These are phyloP conservation scores for Tubosaeta sp. DNA, from an alignment of 768 basidiomycete genomes.

Conservation along the genomic window DNA sequence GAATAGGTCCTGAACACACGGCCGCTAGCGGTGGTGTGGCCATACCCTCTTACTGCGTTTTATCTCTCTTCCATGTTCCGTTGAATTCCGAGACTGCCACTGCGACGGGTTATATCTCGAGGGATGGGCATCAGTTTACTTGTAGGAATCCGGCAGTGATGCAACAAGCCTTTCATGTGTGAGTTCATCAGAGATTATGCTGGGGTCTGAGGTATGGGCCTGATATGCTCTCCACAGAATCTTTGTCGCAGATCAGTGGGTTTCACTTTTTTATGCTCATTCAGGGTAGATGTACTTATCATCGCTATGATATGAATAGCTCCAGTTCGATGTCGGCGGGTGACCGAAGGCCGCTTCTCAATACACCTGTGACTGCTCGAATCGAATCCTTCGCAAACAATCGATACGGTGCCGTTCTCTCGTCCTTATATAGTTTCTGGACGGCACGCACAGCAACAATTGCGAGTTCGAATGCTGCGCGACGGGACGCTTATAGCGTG, in stretches of 20 bases:
- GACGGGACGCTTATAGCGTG: slow-evolving; percentile 51
- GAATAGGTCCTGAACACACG: slow-evolving; percentile 48
- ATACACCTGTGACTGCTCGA: slow-evolving; percentile 36
- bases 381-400: slow-evolving; percentile 40
- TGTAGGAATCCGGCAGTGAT: slow-evolving; percentile 52
- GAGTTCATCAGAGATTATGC: slow-evolving; percentile 37
- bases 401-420: slow-evolving; percentile 55
- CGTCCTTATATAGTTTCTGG: slow-evolving; percentile 56
- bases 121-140: slow-evolving; percentile 51
- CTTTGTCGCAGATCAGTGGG: slow-evolving; percentile 14
- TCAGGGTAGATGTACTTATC: not conserved
- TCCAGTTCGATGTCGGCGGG: slow-evolving; percentile 46
- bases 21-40: slow-evolving; percentile 34
- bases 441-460: slow-evolving; percentile 42
- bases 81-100: slow-evolving; percentile 25
- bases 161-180: slow-evolving; percentile 19
- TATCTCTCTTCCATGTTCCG: slow-evolving; percentile 50
- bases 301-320: slow-evolving; percentile 23
- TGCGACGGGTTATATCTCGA: slow-evolving; percentile 44
- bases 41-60: slow-evolving; percentile 49
- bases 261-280: not conserved
- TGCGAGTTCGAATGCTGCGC: slow-evolving; percentile 22
- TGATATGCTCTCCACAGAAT: slow-evolving; percentile 30
- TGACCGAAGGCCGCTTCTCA: slow-evolving; percentile 43
- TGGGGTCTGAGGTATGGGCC: not conserved